Evolutionary conservation across 495 filamentous ascomycete genomes (phyloP), one percentile per base, ranked within the genome.

Genomic region (Aspergillus asperescens): DNA sequence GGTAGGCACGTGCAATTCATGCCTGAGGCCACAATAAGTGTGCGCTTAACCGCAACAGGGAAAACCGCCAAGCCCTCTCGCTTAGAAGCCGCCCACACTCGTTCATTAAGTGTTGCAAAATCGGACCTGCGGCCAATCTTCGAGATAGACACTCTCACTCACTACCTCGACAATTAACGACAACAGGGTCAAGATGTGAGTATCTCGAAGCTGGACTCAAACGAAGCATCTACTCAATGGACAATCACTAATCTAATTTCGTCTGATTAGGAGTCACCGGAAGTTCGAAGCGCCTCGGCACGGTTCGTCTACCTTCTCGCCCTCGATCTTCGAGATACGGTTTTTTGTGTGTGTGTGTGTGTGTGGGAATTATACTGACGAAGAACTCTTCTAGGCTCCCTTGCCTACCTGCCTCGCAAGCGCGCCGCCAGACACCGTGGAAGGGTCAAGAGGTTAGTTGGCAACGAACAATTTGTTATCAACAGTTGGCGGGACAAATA

Each of bases 381-480:
- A 32, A 5, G 57, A 25, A 54, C 25, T 58, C 31, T 50, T 53
- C 67, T n/a, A 77, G 74, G 77, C 57, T 96, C 91, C 62, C 80
- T 99, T 76, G 94, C 94, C 57, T 99, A 87, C 80, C 77, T 99
- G 67, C 94, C 94, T 51, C 81, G 94, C 70, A 99, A 99, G 90
- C 85, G 94, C 65, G 91, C 94, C 60, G 81, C 90, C 73, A 82
- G 93, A 68, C 92, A 99, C 76, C 81, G 94, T 62, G 94, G 93
- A 73, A 95, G 95, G 84, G 93, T 96, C 70, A 96, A 96, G 89
- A 89, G 85, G 88, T 89, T 75, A 82, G 79, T 81, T 47, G 40
- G 45, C 41, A 25, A 12, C 41, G 27, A 45, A 22, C 38, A 18
- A 27, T 41, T 50, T 29, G 16, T 47, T 32, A 41, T 50, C 50